phyloP scores from a whole-genome alignment of 2,329 filamentous ascomycete species.

The Incumbomyces delicatus region DNA sequence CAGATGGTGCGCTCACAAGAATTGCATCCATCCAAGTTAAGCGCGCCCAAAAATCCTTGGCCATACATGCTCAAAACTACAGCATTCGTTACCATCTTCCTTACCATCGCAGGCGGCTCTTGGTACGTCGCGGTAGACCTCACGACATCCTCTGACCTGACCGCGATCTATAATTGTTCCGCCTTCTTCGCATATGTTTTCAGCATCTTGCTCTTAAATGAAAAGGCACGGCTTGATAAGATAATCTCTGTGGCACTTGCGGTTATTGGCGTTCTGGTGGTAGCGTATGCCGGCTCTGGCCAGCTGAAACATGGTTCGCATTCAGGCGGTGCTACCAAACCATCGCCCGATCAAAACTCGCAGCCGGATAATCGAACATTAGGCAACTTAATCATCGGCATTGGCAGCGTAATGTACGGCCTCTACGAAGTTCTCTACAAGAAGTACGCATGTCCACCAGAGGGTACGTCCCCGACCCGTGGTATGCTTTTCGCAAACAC shows the following conservation, averaged over 20 bases:
- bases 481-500: slow-evolving; percentile 93
- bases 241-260: slow-evolving; percentile 76
- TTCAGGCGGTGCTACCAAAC: slow-evolving; percentile 45
- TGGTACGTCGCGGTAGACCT: slow-evolving; percentile 95
- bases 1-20: slow-evolving; percentile 80
- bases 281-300: slow-evolving; percentile 76
- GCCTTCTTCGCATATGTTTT: slow-evolving; percentile 98
- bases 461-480: slow-evolving; percentile 72
- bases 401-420: slow-evolving; percentile 85
- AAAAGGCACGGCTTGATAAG: slow-evolving; percentile 76
- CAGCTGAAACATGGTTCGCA: slow-evolving; percentile 46
- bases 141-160: slow-evolving; percentile 87
- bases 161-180: slow-evolving; percentile 98
- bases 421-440: slow-evolving; percentile 98
- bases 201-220: slow-evolving; percentile 77
- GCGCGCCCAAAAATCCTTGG: slow-evolving; percentile 38
- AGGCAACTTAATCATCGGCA: slow-evolving; percentile 84
- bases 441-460: slow-evolving; percentile 80
- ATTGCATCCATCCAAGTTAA: slow-evolving; percentile 48
- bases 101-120: slow-evolving; percentile 82
- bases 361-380: slow-evolving; percentile 43
- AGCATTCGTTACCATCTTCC: slow-evolving; percentile 67
- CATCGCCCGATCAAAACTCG: slow-evolving; percentile 22
- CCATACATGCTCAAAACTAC: slow-evolving; percentile 73
- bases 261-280: slow-evolving; percentile 81